Evolutionary conservation across 2,329 filamentous ascomycete species (phyloP), one percentile per base, ranked within the genome.

Genomic region (Akanthomyces muscarius): DNA sequence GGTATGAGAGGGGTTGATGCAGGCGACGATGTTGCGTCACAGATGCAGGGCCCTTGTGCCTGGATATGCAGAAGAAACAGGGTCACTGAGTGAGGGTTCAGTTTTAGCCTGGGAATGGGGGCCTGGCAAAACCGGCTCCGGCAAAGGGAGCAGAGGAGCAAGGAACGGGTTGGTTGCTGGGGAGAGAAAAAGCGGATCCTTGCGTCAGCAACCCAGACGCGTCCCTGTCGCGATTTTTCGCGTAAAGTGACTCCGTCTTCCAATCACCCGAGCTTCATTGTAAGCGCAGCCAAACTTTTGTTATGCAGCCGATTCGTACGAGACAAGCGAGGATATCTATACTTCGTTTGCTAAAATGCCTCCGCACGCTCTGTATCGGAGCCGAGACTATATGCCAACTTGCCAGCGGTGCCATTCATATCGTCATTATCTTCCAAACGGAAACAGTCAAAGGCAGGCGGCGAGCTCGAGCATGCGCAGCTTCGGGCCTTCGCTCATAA

Each of bases 211-310:
- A 25, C 21, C 44, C n/a, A 30, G 30, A 59, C 62, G 66, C 66
- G 66, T 64, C 28, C 53, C 33, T 8, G 54, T 64, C 64, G 66
- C 58, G 66, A 28, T 23, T 48, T 55, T 67, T 67, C 66, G 66
- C 62, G 66, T 65, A 59, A 58, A 65, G 61, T 67, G 53, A 38
- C 33, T 60, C 30, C 4, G 7, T 50, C 30, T 33, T 8, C 55
- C 55, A 58, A 58, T 58, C 55, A 58, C 5, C 5, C 30, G 1
- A 36, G 42, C 25, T 25, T 48, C 55, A 48, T 48, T 58, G 55
- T 58, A 25, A 58, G 55, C 55, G 11, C 14, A 41, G 14, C 14
- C 36, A 10, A 10, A 2, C 21, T 38, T 38, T 38, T 38, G 36
- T 38, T 5, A 13, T 10, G 11, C 36, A 13, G 36, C 36, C 36